Base-by-base conservation (phyloP, 2,329 filamentous ascomycete genomes). In the Ustulina deusta region DNA sequence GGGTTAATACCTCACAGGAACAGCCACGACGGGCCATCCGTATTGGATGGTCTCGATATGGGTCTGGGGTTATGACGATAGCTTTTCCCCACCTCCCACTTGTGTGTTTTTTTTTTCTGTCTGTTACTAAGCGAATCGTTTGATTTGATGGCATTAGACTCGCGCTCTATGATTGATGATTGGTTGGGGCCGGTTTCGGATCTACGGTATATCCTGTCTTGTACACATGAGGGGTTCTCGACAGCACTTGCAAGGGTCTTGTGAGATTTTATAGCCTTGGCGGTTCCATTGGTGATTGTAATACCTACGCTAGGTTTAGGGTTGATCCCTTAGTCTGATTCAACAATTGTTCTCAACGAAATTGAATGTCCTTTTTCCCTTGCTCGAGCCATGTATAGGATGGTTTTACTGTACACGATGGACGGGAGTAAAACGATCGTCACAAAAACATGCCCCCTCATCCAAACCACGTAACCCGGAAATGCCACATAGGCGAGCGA, bases 21-120 rank as follows among this genome's bases (percentile, higher is more conserved):
- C 22, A 73, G 71, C 29, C 73, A 73, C 27, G 74, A 76, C 13
- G 73, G 73, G n/a, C 66, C 65, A n/a, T 52, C 75, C 17, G 54
- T 70, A 11, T 48, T 75, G 27, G 75, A 75, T 25, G 72, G 71
- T n/a, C 48, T 76, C 27, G 71, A 74, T 57, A 60, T 75, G 61
- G 68, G 70, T 32, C 46, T 74, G 17, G 71, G 72, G 15, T 71
- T 75, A 38, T 75, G 67, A 44, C 71, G 60, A 72, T 63, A 71
- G 22, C 34, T 32, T 20, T 57, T 49, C 15, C 22, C 32, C n/a
- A 22, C 52, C 51, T 55, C 9, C 25, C 51, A 38, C 42, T 38
- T 42, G n/a, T n/a, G n/a, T n/a, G n/a, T 6, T 49, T 61, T 59
- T 49, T 32, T 54, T 38, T 32, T 29, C 27, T 58, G n/a, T 52